Evolutionary conservation across 768 basidiomycete species (phyloP).

Genomic region (Pisolithus marmoratus): DNA sequence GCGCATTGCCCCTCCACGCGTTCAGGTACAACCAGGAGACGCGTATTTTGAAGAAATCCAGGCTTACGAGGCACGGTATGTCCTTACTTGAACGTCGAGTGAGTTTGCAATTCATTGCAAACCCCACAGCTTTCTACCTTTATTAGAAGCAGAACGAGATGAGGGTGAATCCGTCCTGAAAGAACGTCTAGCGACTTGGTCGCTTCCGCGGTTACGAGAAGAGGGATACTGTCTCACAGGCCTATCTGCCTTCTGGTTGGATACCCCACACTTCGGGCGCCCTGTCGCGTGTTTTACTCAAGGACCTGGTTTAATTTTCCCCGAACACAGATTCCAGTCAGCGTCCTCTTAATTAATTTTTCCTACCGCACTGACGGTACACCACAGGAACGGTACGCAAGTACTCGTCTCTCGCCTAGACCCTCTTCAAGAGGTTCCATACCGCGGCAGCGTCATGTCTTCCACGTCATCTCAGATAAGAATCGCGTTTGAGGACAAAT

Average conservation of each 20-base stretch:
- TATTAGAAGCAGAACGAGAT: slow-evolving; percentile 54
- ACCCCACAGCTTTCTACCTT: slow-evolving; percentile 38
- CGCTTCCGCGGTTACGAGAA: slow-evolving; percentile 48
- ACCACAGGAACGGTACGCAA: slow-evolving; percentile 60
- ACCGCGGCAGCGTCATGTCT: slow-evolving; percentile 51
- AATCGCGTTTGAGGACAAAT: slow-evolving; percentile 51
- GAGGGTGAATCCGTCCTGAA: slow-evolving; percentile 56
- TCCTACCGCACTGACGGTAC: slow-evolving; percentile 2
- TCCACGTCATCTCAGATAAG: slow-evolving; percentile 47
- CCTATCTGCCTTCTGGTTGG: slow-evolving; percentile 63
- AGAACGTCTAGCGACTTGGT: slow-evolving; percentile 66
- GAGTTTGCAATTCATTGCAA: background rate
- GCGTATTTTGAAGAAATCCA: slow-evolving; percentile 45
- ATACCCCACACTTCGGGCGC: slow-evolving; percentile 55
- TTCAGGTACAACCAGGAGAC: slow-evolving; percentile 31
- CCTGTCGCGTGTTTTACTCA: slow-evolving; percentile 61
- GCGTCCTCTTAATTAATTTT: slow-evolving; percentile 15
- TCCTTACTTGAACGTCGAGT: background rate
- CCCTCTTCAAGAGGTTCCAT: slow-evolving; percentile 50
- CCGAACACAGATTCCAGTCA: slow-evolving; percentile 68
- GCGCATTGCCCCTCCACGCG: slow-evolving; percentile 34
- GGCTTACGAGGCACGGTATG: slow-evolving; percentile 52
- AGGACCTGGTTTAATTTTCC: slow-evolving; percentile 58
- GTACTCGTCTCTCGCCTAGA: slow-evolving; percentile 60
- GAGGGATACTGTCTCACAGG: slow-evolving; percentile 71